Evolutionary conservation across 495 filamentous ascomycete genomes (phyloP).

Genomic region (Aspergillus kassunensis): DNA sequence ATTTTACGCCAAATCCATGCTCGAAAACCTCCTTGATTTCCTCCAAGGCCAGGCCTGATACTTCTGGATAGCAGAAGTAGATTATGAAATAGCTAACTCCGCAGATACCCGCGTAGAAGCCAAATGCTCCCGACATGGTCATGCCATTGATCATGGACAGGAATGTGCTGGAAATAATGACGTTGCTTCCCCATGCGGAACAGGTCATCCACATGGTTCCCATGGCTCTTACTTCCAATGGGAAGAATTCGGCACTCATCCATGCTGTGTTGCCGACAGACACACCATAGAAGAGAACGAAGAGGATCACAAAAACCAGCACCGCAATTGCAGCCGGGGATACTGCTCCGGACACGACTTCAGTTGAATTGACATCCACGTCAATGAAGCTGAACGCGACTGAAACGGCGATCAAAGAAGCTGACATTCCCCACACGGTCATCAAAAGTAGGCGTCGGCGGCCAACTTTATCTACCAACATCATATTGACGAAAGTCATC

Average conservation of each 20-base stretch:
- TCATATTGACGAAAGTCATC: slow-evolving; percentile 49
- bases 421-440: slow-evolving; percentile 47
- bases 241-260: slow-evolving; percentile 49
- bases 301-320: slow-evolving; percentile 46
- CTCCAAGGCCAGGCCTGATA: slow-evolving; percentile 46
- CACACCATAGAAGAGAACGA: slow-evolving; percentile 43
- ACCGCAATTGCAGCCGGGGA: slow-evolving; percentile 39
- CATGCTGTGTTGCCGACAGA: slow-evolving; percentile 49
- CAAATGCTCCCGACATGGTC: slow-evolving; percentile 48
- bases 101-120: slow-evolving; percentile 50
- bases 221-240: slow-evolving; percentile 49
- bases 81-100: slow-evolving; percentile 43
- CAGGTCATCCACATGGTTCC: slow-evolving; percentile 51
- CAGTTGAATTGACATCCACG: slow-evolving; percentile 33
- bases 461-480: slow-evolving; percentile 46
- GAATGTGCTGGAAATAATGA: slow-evolving; percentile 52
- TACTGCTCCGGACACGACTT: slow-evolving; percentile 20
- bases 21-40: slow-evolving; percentile 47
- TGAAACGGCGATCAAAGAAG: slow-evolving; percentile 24
- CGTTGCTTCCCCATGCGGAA: slow-evolving; percentile 48
- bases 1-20: slow-evolving; percentile 43
- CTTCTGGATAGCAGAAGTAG: slow-evolving; percentile 49
- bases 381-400: slow-evolving; percentile 50
- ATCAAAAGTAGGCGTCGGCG: slow-evolving; percentile 46
- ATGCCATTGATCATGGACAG: slow-evolving; percentile 45